Evolutionary conservation across 2,329 filamentous ascomycete species (phyloP), one percentile per base, ranked within the genome.

Genomic region (Penicillium palitans): DNA sequence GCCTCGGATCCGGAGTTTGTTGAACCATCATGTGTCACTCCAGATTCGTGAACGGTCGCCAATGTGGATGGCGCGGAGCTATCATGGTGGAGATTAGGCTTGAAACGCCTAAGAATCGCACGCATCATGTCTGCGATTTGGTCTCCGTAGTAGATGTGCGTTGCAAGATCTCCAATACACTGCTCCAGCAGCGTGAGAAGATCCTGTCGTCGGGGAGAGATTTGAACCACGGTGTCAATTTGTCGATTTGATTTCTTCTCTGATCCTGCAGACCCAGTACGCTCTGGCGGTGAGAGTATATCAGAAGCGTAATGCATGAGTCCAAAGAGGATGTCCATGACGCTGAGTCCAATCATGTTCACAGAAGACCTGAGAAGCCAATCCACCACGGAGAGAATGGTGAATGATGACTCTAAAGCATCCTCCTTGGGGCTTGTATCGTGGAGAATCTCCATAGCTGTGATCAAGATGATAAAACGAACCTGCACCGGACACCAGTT

Each of bases 101-200:
- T 95, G 31, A 98, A 81, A 21, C 91, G 88, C 31, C 84, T 79
- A 17, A 98, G 78, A 45, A 98, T 88, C 0, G 91, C 87, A 21
- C 87, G 84, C 52, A 97, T 87, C 91, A 98, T 97, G 74, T 99
- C 95, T 1, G 90, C 87, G 55, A 98, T 91, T 74, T 99, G 95
- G 67, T 98, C 93, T 2, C 90, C 90, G 72, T 99, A 99, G 79
- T 99, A 99, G 33, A 97, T 88, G 70, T 99, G 95, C 0, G 91
- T 96, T 2, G 93, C 92, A 29, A 99, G 80, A 71, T 93, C 87
- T n/a, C 91, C 91, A 61, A 97, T 92, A 75, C 91, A 96, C 65
- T 85, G 83, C 72, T 95, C 88, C 17, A 98, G 82, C 33, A 87
- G 84, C 35, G 80, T 75, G 29, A 96, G 78, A 17, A 97, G 80